phyloP scores from a whole-genome alignment of 2,329 filamentous ascomycete species.

The Sclerotinia minor region DNA sequence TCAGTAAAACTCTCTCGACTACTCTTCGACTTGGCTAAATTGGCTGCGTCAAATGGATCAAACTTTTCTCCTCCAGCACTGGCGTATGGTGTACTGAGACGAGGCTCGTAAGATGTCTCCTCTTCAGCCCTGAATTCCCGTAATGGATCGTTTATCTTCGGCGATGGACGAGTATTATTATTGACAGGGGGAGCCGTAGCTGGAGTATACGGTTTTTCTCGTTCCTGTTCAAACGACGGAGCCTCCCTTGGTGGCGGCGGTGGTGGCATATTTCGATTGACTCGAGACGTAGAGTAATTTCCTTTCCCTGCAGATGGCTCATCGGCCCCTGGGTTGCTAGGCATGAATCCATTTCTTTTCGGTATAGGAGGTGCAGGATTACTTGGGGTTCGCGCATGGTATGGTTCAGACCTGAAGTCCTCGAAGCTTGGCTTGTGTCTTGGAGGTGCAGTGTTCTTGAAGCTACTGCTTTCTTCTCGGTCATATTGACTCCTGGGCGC shows the following conservation, averaged over 20 bases:
- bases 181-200: slow-evolving; percentile 18
- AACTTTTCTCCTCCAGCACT: slow-evolving; percentile 59
- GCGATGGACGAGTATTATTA: slow-evolving; percentile 26
- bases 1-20: slow-evolving; percentile 31
- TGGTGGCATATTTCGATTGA: slow-evolving; percentile 33
- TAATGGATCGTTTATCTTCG: slow-evolving; percentile 46
- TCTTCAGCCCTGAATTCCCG: slow-evolving; percentile 46
- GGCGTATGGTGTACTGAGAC: slow-evolving; percentile 59
- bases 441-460: slow-evolving; percentile 29
- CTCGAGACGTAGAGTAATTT: slow-evolving; percentile 39
- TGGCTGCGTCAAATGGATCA: slow-evolving; percentile 53
- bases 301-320: slow-evolving; percentile 40
- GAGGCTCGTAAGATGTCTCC: slow-evolving; percentile 46
- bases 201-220: slow-evolving; percentile 12
- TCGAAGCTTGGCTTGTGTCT: slow-evolving; percentile 32
- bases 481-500: slow-evolving; percentile 34
- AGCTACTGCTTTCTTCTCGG: slow-evolving; percentile 34
- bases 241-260: slow-evolving; percentile 33
- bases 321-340: slow-evolving; percentile 39
- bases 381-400: slow-evolving; percentile 34
- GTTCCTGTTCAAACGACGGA: slow-evolving; percentile 16
- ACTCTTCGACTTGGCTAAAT: slow-evolving; percentile 40
- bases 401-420: slow-evolving; percentile 30
- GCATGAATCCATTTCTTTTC: slow-evolving; percentile 41
- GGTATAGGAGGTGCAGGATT: slow-evolving; percentile 27